Evolutionary conservation across 2,329 filamentous ascomycete species (phyloP), one percentile per base, ranked within the genome.

Genomic region (Fusarium sp.): DNA sequence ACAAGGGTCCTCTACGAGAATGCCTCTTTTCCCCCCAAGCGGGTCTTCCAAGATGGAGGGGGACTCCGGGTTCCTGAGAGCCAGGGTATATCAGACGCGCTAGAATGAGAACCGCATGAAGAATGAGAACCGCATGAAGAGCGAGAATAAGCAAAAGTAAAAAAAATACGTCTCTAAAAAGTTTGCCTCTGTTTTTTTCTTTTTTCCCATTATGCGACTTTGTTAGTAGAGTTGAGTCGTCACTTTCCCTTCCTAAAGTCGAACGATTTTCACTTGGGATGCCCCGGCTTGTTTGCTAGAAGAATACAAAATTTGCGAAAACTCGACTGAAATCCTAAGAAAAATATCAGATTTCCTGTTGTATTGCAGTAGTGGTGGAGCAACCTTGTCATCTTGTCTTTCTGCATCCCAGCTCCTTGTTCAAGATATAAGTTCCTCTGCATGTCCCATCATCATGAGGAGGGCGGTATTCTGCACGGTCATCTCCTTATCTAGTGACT

Each of bases 231-330:
- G 41, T 71, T 73, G 71, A 76, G 71, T 42, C 62, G 61, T 76
- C 74, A 74, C 71, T 76, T 76, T 72, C 62, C 38, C 35, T 36
- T 36, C 36, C 57, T 42, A 27, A 42, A 50, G 69, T 76, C 73
- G 75, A 70, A 75, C 56, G 50, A 76, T 76, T 46, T 52, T n/a
- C n/a, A 57, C 56, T 68, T 67, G 63, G 59, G 55, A 72, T 63
- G 50, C 56, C 33, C 62, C 42, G 62, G 44, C 53, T 50, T 55
- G 29, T 42, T 54, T 54, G 49, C 52, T 44, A 12, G 61, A 59
- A 54, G 58, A 61, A 59, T 63, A 47, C 33, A 31, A 9, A 6
- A 15, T 49, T 39, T 22, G 22, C n/a, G 27, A 44, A 33, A 44
- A 55, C 35, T 5, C 14, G 33, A 39, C 3, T 4, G n/a, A 53